These are phyloP conservation scores for Drechslerella coelobrocha DNA, from an alignment of 2,329 filamentous ascomycete genomes.

Conservation along the genomic window DNA sequence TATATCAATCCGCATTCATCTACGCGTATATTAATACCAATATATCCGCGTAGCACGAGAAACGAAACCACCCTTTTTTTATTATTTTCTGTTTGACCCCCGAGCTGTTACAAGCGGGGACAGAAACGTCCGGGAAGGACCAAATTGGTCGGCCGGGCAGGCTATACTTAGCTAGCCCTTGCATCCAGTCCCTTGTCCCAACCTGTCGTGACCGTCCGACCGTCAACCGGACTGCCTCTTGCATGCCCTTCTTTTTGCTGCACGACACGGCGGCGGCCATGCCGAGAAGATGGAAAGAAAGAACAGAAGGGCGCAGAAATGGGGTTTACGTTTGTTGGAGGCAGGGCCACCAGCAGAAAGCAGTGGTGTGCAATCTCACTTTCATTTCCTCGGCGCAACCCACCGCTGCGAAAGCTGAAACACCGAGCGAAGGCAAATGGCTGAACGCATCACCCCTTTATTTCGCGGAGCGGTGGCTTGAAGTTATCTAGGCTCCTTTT, in stretches of 20 bases:
- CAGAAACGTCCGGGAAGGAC: neutral
- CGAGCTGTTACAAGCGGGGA: neutral
- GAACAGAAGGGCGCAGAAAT: too few relatives aligned
- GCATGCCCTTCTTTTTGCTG: neutral
- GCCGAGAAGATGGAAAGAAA: too few relatives aligned
- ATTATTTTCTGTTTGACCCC: neutral
- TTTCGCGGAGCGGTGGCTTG: slow-evolving; percentile 23
- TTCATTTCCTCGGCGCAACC: slow-evolving; percentile 50
- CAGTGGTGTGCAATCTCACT: slow-evolving; percentile 12
- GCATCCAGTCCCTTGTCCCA: neutral
- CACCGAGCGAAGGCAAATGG: slow-evolving; percentile 50
- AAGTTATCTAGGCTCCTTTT: slow-evolving; percentile 22
- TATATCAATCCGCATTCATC: too few relatives aligned
- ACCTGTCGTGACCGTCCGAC: neutral
- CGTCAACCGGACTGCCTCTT: neutral
- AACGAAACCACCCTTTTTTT: neutral
- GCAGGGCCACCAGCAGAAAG: neutral
- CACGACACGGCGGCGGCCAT: slow-evolving; percentile 29
- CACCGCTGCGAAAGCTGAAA: slow-evolving; percentile 41
- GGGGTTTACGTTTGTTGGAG: neutral
- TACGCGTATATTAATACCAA: too few relatives aligned
- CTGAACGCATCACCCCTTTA: slow-evolving; percentile 49
- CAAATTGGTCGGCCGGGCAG: too few relatives aligned
- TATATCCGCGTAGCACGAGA: neutral
- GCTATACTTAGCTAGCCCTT: neutral